phyloP scores from a whole-genome alignment of 2,329 filamentous ascomycete species.

The Onygenales sp. region DNA sequence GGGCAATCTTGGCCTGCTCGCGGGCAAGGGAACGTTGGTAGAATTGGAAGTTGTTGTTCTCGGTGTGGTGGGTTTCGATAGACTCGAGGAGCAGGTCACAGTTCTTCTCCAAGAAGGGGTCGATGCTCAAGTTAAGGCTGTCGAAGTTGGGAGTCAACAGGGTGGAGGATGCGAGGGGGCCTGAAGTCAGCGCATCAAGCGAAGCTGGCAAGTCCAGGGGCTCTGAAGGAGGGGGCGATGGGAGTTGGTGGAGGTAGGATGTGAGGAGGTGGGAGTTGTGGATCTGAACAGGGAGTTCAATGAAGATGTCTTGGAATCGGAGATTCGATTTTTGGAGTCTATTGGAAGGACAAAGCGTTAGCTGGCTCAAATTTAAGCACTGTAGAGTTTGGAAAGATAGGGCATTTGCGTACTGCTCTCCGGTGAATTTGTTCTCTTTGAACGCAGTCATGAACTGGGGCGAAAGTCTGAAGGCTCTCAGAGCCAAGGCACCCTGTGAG shows the following conservation, averaged over 20 bases:
- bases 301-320: constrained; percentile 84
- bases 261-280: constrained; percentile 98
- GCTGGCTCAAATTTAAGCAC: background rate
- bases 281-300: constrained; percentile 79
- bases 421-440: constrained; percentile 97
- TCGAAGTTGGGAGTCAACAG: constrained; percentile 84
- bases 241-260: constrained; percentile 87
- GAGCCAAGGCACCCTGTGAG: constrained; percentile 78
- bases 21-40: constrained; percentile 89
- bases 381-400: background rate
- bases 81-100: constrained; percentile 92
- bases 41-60: constrained; percentile 98
- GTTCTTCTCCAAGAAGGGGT: constrained; percentile 96
- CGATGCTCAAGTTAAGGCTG: constrained; percentile 81
- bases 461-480: constrained; percentile 88
- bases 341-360: constrained; percentile 8
- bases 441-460: constrained; percentile 77
- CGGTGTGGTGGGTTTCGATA: constrained; percentile 96
- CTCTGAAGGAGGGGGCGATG: constrained; percentile 53
- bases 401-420: constrained; percentile 64
- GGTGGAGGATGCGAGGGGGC: constrained; percentile 46
- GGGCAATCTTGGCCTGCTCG: constrained; percentile 91
- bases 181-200: constrained; percentile 64
- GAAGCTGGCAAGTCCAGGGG: constrained; percentile 69
- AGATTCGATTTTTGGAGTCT: constrained; percentile 93